Percentiles rank a stretch among this genome's conserved stretches.
These are phyloP conservation scores for Isochrysis galbana DNA, from an alignment of 78 protist genomes.

Conservation along the genomic window DNA sequence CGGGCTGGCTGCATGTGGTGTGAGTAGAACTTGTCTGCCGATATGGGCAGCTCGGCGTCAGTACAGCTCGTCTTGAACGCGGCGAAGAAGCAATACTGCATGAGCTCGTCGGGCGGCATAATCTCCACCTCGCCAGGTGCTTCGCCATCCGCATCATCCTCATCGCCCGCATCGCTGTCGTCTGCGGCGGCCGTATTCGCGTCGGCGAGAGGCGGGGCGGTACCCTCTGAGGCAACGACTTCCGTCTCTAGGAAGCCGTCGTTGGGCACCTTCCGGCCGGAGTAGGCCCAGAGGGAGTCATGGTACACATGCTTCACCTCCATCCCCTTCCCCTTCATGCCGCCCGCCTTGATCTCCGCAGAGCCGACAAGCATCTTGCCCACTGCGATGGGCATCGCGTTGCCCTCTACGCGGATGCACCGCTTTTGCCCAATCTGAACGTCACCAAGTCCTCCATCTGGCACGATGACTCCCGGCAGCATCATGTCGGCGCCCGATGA, in stretches of 20 bases:
- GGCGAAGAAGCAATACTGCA: conserved; percentile 2
- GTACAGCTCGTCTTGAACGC: neutral
- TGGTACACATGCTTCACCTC: neutral
- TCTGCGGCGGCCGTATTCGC: neutral
- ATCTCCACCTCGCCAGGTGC: neutral
- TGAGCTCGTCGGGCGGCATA: neutral
- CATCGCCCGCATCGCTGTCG: neutral
- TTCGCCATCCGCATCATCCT: neutral
- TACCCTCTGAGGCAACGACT: neutral
- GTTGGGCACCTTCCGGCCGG: conserved; percentile 11
- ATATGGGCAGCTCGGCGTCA: neutral
- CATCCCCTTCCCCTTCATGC: conserved; percentile 25
- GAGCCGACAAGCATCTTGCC: neutral
- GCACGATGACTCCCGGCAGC: conserved; percentile 23
- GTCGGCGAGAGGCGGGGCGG: neutral
- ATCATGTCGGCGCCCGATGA: conserved; percentile 1
- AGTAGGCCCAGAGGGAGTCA: neutral
- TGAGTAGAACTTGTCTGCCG: conserved; percentile 9
- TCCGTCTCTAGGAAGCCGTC: conserved; percentile 3
- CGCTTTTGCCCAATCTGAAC: neutral
- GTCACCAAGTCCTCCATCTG: neutral
- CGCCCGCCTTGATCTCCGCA: neutral
- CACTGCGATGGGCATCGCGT: neutral
- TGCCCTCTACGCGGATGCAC: neutral
- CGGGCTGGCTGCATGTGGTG: conserved; percentile 32